These are phyloP conservation scores for Pseudogymnoascus sp. DNA, from an alignment of 2,329 filamentous ascomycete genomes.

Conservation along the genomic window DNA sequence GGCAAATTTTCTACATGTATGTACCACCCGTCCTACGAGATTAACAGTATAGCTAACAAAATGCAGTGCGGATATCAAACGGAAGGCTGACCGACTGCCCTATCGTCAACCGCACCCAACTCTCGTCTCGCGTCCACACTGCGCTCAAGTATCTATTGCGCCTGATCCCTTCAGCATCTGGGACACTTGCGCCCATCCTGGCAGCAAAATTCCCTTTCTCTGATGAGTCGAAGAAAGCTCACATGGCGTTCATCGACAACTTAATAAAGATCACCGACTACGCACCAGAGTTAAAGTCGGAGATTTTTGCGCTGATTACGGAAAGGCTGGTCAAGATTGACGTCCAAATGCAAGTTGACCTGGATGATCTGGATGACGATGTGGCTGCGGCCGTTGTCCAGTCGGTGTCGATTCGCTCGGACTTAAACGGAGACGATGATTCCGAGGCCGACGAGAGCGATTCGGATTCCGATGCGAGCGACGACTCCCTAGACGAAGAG, in stretches of 20 bases:
- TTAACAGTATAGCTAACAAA: slow-evolving; percentile 32
- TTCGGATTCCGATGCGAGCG: slow-evolving; percentile 61
- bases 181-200: slow-evolving; percentile 60
- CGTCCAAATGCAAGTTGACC: slow-evolving; percentile 85
- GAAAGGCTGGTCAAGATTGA: slow-evolving; percentile 89
- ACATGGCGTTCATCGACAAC: slow-evolving; percentile 83
- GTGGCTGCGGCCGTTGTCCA: slow-evolving; percentile 64
- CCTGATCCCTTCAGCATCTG: slow-evolving; percentile 71
- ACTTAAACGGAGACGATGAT: slow-evolving; percentile 38
- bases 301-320: slow-evolving; percentile 75
- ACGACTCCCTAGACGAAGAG: slow-evolving; percentile 59
- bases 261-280: slow-evolving; percentile 70
- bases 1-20: slow-evolving; percentile 58
- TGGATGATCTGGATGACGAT: slow-evolving; percentile 89
- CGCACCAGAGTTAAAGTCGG: slow-evolving; percentile 65
- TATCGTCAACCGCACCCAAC: slow-evolving; percentile 51
- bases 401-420: slow-evolving; percentile 33
- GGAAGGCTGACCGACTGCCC: slow-evolving; percentile 36
- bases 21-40: slow-evolving; percentile 14
- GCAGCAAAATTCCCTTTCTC: slow-evolving; percentile 64
- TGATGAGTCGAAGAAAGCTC: slow-evolving; percentile 67
- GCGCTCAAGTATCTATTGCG: slow-evolving; percentile 67
- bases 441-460: slow-evolving; percentile 52
- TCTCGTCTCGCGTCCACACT: slow-evolving; percentile 67
- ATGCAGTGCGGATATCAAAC: slow-evolving; percentile 29